Percentiles rank a stretch among this genome's conserved stretches.
Evolutionary conservation across 768 basidiomycete genomes (phyloP).

Genomic region (Amanita exitialis): DNA sequence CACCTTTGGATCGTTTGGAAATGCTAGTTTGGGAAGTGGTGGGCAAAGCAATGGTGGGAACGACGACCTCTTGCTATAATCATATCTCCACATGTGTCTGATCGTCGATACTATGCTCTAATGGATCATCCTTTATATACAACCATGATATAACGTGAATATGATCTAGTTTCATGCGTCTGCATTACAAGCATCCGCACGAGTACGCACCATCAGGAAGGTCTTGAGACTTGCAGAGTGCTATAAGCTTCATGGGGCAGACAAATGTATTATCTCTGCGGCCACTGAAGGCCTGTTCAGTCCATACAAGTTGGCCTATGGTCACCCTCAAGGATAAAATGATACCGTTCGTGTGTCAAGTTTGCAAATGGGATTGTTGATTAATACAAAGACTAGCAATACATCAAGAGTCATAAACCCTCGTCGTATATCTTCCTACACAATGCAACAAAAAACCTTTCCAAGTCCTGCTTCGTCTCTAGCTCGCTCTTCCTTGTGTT

Average conservation of each 20-base stretch:
- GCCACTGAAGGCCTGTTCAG: too few species aligned
- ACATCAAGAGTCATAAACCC: slow-evolving; percentile 45
- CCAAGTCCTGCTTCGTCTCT: slow-evolving; percentile 65
- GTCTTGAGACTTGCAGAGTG: too few species aligned
- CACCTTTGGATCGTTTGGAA: slow-evolving; percentile 25
- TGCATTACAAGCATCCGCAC: too few species aligned
- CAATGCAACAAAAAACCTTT: slow-evolving; percentile 83
- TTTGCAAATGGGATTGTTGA: background rate
- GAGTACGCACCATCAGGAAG: too few species aligned
- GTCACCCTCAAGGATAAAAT: too few species aligned
- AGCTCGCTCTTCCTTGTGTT: slow-evolving; percentile 35
- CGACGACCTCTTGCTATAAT: slow-evolving; percentile 33
- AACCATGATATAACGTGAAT: background rate
- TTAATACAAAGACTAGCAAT: background rate
- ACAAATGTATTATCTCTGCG: too few species aligned
- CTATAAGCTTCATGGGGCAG: too few species aligned
- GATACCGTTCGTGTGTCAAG: too few species aligned
- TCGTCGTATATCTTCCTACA: slow-evolving; percentile 89
- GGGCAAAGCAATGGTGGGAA: slow-evolving; percentile 15
- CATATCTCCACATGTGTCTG: background rate
- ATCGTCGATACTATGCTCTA: slow-evolving; percentile 10
- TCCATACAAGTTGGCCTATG: too few species aligned
- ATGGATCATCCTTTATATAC: background rate
- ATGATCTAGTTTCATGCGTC: too few species aligned
- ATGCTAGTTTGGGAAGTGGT: slow-evolving; percentile 10